These are phyloP conservation scores for Yamadazyma taylorii DNA, from an alignment of 1,139 yeast genomes.

Conservation along the genomic window DNA sequence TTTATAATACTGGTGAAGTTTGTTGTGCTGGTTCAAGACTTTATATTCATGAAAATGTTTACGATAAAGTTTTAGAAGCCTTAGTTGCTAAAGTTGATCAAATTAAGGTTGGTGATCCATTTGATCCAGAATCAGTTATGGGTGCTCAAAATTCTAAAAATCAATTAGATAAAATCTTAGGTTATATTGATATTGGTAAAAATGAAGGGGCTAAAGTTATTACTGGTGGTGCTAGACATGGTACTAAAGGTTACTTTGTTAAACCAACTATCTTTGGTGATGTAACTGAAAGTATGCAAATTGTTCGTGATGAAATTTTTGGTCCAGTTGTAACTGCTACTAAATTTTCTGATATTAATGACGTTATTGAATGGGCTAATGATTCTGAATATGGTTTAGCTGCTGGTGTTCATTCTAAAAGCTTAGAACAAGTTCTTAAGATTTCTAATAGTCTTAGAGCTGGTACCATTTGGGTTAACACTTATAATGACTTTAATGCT, in stretches of 20 bases:
- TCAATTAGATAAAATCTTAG: slow-evolving; percentile 74
- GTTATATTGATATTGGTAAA: slow-evolving; percentile 72
- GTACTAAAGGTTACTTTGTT: slow-evolving; percentile 70
- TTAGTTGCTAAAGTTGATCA: slow-evolving; percentile 53
- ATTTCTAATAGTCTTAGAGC: slow-evolving; percentile 71
- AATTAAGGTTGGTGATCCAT: slow-evolving; percentile 72
- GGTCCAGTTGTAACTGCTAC: slow-evolving; percentile 81
- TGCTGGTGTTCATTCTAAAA: slow-evolving; percentile 73
- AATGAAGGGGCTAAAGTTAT: slow-evolving; percentile 72
- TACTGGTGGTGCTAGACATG: slow-evolving; percentile 75
- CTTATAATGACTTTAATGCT: slow-evolving; percentile 82
- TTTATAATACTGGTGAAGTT: slow-evolving; percentile 85
- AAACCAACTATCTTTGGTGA: slow-evolving; percentile 79
- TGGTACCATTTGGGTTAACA: slow-evolving; percentile 84
- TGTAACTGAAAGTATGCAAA: slow-evolving; percentile 63
- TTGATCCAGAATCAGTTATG: slow-evolving; percentile 68
- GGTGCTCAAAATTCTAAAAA: slow-evolving; percentile 82
- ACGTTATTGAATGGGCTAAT: slow-evolving; percentile 69
- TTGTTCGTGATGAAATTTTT: slow-evolving; percentile 80
- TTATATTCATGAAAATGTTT: slow-evolving; percentile 72
- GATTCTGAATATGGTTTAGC: slow-evolving; percentile 80
- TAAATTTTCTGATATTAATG: slow-evolving; percentile 72
- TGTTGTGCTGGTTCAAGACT: slow-evolving; percentile 88
- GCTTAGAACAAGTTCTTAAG: slow-evolving; percentile 65
- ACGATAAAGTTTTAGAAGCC: slow-evolving; percentile 62